Conservation (phyloP, 768 basidiomycete genomes). For the Dioszegia aurantiaca region DNA sequence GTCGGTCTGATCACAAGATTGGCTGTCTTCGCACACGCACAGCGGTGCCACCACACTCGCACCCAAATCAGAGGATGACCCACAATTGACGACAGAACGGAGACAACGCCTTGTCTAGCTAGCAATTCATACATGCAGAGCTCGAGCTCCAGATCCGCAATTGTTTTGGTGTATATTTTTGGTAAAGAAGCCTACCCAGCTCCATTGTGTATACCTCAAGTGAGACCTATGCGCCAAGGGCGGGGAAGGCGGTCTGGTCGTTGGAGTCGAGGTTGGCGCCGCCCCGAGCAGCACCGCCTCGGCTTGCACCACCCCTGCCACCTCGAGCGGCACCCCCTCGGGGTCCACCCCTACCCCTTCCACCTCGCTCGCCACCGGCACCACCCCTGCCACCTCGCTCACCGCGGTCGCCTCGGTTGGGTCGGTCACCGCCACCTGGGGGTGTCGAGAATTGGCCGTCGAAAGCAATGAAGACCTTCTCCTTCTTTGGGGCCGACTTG, state of each 20-base stretch:
- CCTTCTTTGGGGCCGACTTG: conserved; percentile 48
- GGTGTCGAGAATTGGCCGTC: conserved; percentile 85
- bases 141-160: neutral
- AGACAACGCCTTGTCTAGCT: too few relatives aligned
- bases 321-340: conserved; percentile 56
- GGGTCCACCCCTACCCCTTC: conserved; percentile 49
- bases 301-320: conserved; percentile 57
- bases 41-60: too few relatives aligned
- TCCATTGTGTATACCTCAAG: too few relatives aligned
- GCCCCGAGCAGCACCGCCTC: conserved; percentile 52
- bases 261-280: conserved; percentile 63
- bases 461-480: conserved; percentile 88
- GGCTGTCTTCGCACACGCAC: too few relatives aligned
- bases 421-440: conserved; percentile 43
- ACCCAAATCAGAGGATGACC: too few relatives aligned
- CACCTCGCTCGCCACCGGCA: conserved; percentile 51
- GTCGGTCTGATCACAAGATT: too few relatives aligned
- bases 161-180: neutral
- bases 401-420: conserved; percentile 52
- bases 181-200: too few relatives aligned
- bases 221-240: conserved; percentile 56
- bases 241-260: conserved; percentile 85
- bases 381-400: conserved; percentile 56
- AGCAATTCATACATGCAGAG: too few relatives aligned
- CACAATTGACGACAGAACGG: too few relatives aligned